phyloP scores from a whole-genome alignment of 2,329 filamentous ascomycete genomes.

The Beauveria scarabaeidicola region DNA sequence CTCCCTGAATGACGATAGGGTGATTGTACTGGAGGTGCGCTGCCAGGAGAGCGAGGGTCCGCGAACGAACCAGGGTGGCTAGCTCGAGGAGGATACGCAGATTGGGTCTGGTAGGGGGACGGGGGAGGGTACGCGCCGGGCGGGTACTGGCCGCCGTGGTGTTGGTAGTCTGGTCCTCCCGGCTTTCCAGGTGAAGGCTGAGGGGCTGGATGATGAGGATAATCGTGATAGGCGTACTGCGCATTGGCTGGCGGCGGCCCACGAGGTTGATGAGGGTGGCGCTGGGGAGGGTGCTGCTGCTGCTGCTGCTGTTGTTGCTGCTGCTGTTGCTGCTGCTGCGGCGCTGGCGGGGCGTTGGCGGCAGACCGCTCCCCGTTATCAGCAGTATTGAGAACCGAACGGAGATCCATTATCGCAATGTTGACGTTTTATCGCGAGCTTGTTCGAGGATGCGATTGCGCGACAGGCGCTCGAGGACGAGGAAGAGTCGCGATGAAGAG shows the following conservation, averaged over 20 bases:
- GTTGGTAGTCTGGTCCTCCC: conserved; percentile 36
- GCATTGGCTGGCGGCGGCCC: conserved; percentile 31
- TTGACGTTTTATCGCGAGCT: neutral
- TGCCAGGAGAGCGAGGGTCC: conserved; percentile 44
- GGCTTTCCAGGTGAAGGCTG: conserved; percentile 42
- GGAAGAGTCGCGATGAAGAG: conserved; percentile 10
- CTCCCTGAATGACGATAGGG: conserved; percentile 43
- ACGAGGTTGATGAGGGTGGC: conserved; percentile 32
- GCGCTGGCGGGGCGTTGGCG: conserved; percentile 22
- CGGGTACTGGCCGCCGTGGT: conserved; percentile 20
- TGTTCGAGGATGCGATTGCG: conserved; percentile 10
- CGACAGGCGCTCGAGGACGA: conserved; percentile 11
- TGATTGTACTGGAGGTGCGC: conserved; percentile 34
- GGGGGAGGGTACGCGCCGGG: conserved; percentile 29
- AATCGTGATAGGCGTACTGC: conserved; percentile 43
- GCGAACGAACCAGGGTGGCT: conserved; percentile 34
- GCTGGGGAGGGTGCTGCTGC: conserved; percentile 27
- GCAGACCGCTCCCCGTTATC: conserved; percentile 35
- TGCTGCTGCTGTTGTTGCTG: conserved; percentile 14
- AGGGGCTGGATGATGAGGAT: conserved; percentile 34
- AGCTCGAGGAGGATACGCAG: conserved; percentile 35
- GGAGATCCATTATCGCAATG: conserved; percentile 37
- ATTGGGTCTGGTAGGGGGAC: conserved; percentile 30
- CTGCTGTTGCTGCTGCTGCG: conserved; percentile 9
- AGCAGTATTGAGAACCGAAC: conserved; percentile 45